phyloP scores from a whole-genome alignment of 2,329 filamentous ascomycete genomes.

The Dothideomycetes sp. region DNA sequence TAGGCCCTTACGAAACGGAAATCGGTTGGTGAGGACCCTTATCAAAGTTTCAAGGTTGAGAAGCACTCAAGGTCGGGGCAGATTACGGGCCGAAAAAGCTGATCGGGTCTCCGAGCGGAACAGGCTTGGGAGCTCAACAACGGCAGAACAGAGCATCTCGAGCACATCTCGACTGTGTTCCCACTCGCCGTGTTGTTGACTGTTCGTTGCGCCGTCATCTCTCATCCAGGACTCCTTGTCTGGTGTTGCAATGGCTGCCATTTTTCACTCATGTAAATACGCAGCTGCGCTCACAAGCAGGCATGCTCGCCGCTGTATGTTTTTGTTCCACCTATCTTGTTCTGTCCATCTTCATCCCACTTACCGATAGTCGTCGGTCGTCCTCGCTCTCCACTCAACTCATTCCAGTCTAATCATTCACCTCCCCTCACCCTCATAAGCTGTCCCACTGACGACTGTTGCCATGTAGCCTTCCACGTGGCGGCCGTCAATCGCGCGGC shows the following conservation, averaged over 20 bases:
- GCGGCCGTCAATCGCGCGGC: conserved; percentile 40
- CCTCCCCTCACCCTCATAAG: too few species aligned
- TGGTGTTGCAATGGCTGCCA: background rate
- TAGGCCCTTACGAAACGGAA: too few species aligned
- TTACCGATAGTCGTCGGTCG: too few species aligned
- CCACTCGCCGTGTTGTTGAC: too few species aligned
- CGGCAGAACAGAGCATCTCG: background rate
- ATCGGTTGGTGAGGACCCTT: too few species aligned
- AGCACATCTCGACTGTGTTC: background rate
- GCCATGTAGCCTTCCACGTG: conserved; percentile 10
- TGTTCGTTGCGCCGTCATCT: background rate
- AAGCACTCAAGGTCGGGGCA: background rate
- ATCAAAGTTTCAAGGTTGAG: too few species aligned
- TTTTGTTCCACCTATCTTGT: too few species aligned
- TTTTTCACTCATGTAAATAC: conserved; percentile 6
- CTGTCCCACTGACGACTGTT: too few species aligned
- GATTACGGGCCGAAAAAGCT: background rate
- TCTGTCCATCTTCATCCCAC: too few species aligned
- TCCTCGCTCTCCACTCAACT: too few species aligned
- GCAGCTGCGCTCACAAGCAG: conserved; percentile 4
- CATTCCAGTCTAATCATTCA: too few species aligned
- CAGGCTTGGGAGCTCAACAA: background rate
- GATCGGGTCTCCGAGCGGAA: background rate
- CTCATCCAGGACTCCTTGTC: background rate
- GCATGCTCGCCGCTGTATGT: conserved; percentile 7